Evolutionary conservation across 2,329 filamentous ascomycete species (phyloP), one percentile per base, ranked within the genome.

Genomic region (Parascedosporium putredinis): DNA sequence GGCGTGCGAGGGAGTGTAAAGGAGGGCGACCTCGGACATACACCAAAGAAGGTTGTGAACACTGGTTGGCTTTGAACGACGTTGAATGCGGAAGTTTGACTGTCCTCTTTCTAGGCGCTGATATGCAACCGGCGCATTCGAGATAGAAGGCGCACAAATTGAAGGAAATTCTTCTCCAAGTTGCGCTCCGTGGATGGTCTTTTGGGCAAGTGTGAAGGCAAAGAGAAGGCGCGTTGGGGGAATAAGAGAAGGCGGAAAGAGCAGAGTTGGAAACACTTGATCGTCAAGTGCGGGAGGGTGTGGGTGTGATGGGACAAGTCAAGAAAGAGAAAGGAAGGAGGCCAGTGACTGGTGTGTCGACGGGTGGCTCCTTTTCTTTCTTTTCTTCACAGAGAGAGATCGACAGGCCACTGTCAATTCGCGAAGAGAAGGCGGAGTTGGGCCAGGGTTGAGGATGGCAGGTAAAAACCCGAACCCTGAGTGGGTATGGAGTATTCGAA

Each of bases 331-430:
- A 31, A 45, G 43, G 22, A 23, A 45, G n/a, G 14, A 25, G 29
- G 14, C 20, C 24, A n/a, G n/a, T 16, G 16, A 31, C 20, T 29
- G n/a, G 20, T 18, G 24, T 44, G 29, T 40, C 20, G 33, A 47
- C 9, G 6, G 36, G 22, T 36, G 47, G 20, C 57, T 59, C 55
- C 12, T 42, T 42, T 6, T 22, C n/a, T 31, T 27, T 45, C 22
- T 45, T 12, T 45, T 10, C 18, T 31, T 6, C 8, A 45, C 7
- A 31, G 27, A 45, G 3, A 45, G 43, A n/a, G 43, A 78, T 78
- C 74, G 73, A 70, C 75, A 71, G 61, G 62, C 65, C 66, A 67
- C 70, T 73, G 67, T 73, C 71, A 71, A 67, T 67, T 69, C 68
- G 63, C 33, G 47, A 31, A 34, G 16, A 34, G 25, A 33, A 5